phyloP scores from a whole-genome alignment of 768 basidiomycete species.

The Astraeus odoratus region DNA sequence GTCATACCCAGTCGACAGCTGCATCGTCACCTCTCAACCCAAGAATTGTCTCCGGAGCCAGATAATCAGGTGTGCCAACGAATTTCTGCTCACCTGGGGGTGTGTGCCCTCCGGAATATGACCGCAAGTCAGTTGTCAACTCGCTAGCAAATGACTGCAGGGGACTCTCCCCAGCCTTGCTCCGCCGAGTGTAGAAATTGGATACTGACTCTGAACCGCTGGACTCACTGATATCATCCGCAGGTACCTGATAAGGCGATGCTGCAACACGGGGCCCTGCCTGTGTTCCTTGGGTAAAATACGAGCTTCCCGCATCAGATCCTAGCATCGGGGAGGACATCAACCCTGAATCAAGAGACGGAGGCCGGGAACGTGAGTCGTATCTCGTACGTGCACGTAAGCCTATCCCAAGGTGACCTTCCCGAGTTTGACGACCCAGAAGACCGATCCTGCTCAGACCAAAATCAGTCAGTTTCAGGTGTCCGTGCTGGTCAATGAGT shows the following conservation, averaged over 20 bases:
- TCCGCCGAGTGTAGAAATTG: constrained; percentile 47
- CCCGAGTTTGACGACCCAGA: constrained; percentile 91
- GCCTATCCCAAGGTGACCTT: constrained; percentile 40
- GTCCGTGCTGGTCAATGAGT: constrained; percentile 93
- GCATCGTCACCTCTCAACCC: constrained; percentile 93
- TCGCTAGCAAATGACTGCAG: constrained; percentile 84
- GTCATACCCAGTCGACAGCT: constrained; percentile 90
- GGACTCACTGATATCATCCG: constrained; percentile 84
- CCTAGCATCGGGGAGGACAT: constrained; percentile 69
- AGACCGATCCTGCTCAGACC: constrained; percentile 95
- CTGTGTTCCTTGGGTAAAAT: constrained; percentile 66
- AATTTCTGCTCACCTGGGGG: constrained; percentile 88
- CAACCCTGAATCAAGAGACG: constrained; percentile 75
- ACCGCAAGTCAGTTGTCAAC: constrained; percentile 74
- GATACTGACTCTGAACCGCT: constrained; percentile 69
- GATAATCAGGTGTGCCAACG: constrained; percentile 96
- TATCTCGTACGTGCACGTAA: constrained; percentile 48
- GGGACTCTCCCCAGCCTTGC: constrained; percentile 62
- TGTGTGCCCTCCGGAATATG: constrained; percentile 54
- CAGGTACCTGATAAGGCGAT: constrained; percentile 59
- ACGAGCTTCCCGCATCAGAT: constrained; percentile 64
- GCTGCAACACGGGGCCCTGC: constrained; percentile 52
- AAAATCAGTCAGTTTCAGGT: constrained; percentile 97
- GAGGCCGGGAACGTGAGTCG: constrained; percentile 70
- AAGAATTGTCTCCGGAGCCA: constrained; percentile 92